These are phyloP conservation scores for Erythrobasidium yunnanense DNA, from an alignment of 768 basidiomycete genomes.

Conservation along the genomic window DNA sequence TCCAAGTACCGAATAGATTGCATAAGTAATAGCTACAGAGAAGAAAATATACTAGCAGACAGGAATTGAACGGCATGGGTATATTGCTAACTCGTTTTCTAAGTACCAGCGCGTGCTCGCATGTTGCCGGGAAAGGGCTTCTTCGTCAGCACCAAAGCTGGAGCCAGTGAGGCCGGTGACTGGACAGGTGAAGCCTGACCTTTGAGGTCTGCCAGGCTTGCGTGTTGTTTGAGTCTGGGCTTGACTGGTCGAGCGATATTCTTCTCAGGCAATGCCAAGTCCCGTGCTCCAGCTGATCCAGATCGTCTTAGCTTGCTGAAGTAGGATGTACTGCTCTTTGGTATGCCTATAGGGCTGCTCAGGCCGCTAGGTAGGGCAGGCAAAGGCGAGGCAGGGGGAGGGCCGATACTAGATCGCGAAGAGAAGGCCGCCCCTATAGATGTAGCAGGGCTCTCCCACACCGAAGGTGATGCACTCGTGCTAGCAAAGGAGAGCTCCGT, in stretches of 20 bases:
- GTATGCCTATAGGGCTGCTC: not conserved
- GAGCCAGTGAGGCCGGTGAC: not conserved
- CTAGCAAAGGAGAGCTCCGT: not conserved
- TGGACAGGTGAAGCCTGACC: conserved; percentile 11
- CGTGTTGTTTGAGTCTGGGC: not conserved
- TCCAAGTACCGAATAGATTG: no score
- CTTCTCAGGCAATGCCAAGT: no score
- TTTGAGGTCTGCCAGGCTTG: not conserved
- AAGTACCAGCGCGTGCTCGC: not conserved
- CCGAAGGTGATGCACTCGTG: not conserved
- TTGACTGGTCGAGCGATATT: not conserved
- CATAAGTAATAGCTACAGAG: no score
- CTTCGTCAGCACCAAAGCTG: not conserved
- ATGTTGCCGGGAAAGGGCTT: not conserved
- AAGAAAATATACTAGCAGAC: no score
- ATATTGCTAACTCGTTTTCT: no score
- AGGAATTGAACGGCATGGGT: no score
- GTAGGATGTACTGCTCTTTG: conserved; percentile 5
- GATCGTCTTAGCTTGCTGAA: not conserved
- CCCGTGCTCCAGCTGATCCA: not conserved
- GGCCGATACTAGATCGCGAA: not conserved
- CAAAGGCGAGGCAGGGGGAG: not conserved
- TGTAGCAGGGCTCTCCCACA: no score
- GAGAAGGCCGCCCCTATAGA: no score
- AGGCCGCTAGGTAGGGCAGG: not conserved